Evolutionary conservation across 1,284 basidiomycete species (phyloP), one percentile per base, ranked within the genome.

Genomic region (Sanghuangporus sanghuang): DNA sequence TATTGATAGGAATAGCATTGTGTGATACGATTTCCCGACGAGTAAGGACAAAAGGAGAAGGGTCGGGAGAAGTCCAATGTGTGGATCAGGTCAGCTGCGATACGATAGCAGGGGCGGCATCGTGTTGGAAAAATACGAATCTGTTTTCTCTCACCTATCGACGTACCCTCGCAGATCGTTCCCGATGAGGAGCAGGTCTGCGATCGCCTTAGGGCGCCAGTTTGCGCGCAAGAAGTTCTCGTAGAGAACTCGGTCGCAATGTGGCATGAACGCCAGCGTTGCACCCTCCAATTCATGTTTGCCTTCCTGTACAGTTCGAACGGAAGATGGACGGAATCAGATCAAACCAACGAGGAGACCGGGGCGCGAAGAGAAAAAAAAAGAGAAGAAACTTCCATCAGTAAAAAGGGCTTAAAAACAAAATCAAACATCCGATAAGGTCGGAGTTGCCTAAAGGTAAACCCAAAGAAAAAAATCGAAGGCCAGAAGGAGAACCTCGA

Each of bases 181-280:
- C 59, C 78, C 79, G 65, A 83, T 67, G 67, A 83, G 75, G 58
- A 83, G 65, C 46, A 80, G 66, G 42, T 69, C 70, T 59, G 72
- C 67, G 62, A 83, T 68, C 12, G 69, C 67, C 14, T 76, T 75
- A 38, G 66, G 69, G 54, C 77, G 73, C 85, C 86, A 87, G 71
- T 90, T 90, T 14, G 80, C 79, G 64, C 79, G 78, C 63, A 91
- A 72, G 55, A 90, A 70, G 67, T 75, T 79, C 70, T 91, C 87
- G 73, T 90, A 90, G 32, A 91, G 77, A 63, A 79, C 78, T 70
- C 86, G 70, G 71, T 89, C 87, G 70, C 89, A 91, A 71, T 91
- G 89, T 38, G 88, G 89, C 88, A 90, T 90, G 75, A 83, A 90
- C 61, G 85, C 77, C 62, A 91, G 76, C 55, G 86, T 89, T n/a